phyloP scores from a whole-genome alignment of 2,329 filamentous ascomycete species.

The Venturia asperata region DNA sequence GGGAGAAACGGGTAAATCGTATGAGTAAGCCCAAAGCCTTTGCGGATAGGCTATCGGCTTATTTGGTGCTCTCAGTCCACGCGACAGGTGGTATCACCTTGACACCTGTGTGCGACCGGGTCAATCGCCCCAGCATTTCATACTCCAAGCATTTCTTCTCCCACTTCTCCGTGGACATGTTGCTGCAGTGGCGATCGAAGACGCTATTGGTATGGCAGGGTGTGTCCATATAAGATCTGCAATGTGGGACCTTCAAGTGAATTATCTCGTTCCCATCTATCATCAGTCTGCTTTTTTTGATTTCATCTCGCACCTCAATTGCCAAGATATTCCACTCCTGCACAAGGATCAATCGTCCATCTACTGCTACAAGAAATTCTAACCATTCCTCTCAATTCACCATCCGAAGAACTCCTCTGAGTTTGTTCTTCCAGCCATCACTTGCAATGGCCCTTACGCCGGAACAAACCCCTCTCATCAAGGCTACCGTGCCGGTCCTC shows the following conservation, averaged over 20 bases:
- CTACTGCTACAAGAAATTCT: not conserved
- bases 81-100: not conserved
- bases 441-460: constrained; percentile 45
- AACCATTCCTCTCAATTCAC: not conserved
- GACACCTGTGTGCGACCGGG: not conserved
- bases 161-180: constrained; percentile 2
- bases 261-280: not conserved
- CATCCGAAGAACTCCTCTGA: not conserved
- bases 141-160: not conserved
- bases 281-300: not conserved
- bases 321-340: not conserved
- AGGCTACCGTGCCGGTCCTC: constrained; percentile 62
- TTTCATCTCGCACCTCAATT: not conserved
- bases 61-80: not conserved
- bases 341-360: not conserved
- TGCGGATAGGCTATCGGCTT: not conserved
- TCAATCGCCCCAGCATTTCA: not conserved
- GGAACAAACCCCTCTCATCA: constrained; percentile 58
- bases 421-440: not conserved
- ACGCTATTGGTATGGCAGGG: not conserved
- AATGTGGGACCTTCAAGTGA: not conserved
- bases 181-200: not conserved
- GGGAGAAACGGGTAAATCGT: not conserved
- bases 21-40: constrained; percentile 1
- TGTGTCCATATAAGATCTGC: not conserved